phyloP scores from a whole-genome alignment of 202 grass and related monocot species.

The Setaria viridis region DNA sequence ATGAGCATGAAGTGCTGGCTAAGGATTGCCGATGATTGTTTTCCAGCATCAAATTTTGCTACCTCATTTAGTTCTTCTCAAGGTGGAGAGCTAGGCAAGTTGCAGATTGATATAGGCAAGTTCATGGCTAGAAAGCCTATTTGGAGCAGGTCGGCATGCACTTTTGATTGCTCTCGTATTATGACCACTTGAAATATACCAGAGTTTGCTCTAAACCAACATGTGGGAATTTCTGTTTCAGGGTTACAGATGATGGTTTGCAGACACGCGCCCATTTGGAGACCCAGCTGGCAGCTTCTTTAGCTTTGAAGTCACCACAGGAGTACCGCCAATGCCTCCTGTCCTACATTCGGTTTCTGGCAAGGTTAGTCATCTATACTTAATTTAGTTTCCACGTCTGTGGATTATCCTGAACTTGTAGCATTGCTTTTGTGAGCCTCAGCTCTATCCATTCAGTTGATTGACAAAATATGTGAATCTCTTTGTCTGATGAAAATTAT shows the following conservation, averaged over 20 bases:
- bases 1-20: conserved; percentile 91
- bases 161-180: conserved; percentile 31
- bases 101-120: conserved; percentile 87
- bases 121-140: conserved; percentile 81
- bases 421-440: background rate
- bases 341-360: conserved; percentile 89
- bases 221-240: conserved; percentile 39
- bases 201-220: conserved; percentile 33
- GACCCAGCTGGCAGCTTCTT: conserved; percentile 79
- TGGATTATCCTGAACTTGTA: background rate
- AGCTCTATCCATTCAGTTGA: conserved; percentile 10
- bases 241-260: conserved; percentile 79
- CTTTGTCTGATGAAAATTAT: conserved; percentile 24
- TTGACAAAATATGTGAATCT: background rate
- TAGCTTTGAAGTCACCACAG: conserved; percentile 86
- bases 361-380: conserved; percentile 59
- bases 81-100: conserved; percentile 82
- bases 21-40: conserved; percentile 93
- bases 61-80: conserved; percentile 76
- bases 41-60: conserved; percentile 88
- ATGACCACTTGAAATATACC: conserved; percentile 1
- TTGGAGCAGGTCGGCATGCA: conserved; percentile 77
- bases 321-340: conserved; percentile 93
- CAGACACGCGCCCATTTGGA: conserved; percentile 94
- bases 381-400: background rate